phyloP scores from a whole-genome alignment of 805 yeast genomes.

The Kodamaea nitidulidarum region DNA sequence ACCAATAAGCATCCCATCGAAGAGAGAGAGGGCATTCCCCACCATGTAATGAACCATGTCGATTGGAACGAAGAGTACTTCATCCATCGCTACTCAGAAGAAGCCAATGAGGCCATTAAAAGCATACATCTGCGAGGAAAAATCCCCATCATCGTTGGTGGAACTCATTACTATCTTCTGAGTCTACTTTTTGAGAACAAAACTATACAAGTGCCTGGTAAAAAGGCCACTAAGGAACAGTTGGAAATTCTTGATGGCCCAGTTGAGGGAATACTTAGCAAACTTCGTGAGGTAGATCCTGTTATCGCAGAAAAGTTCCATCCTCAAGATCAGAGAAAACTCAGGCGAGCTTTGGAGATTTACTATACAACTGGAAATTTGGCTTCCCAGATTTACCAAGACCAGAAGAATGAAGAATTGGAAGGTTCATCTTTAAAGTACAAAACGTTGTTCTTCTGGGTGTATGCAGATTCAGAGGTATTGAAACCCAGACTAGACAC shows the following conservation, averaged over 20 bases:
- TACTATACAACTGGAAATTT: conserved; percentile 59
- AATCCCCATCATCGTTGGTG: conserved; percentile 87
- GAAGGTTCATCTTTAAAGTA: conserved; percentile 50
- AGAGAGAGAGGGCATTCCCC: conserved; percentile 72
- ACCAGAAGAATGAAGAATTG: conserved; percentile 47
- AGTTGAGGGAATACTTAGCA: conserved; percentile 44
- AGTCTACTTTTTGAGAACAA: conserved; percentile 68
- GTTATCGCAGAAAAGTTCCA: conserved; percentile 75
- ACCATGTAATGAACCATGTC: conserved; percentile 85
- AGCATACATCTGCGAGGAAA: conserved; percentile 67
- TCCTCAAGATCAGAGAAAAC: conserved; percentile 80
- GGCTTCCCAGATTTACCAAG: conserved; percentile 67
- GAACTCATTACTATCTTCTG: conserved; percentile 91
- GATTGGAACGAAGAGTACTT: conserved; percentile 77
- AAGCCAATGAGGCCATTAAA: conserved; percentile 59
- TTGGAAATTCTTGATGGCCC: conserved; percentile 51
- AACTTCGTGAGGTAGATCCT: conserved; percentile 60
- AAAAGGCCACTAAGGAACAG: conserved; percentile 24
- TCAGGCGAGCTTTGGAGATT: conserved; percentile 78
- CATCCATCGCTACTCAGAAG: conserved; percentile 72
- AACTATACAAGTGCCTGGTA: conserved; percentile 38
- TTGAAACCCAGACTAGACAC: conserved; percentile 63
- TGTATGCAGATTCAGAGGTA: conserved; percentile 59
- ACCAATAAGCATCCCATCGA: conserved; percentile 88
- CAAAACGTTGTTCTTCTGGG: conserved; percentile 74